Conservation (phyloP, 768 basidiomycete species). For the Naematelia encephala region DNA sequence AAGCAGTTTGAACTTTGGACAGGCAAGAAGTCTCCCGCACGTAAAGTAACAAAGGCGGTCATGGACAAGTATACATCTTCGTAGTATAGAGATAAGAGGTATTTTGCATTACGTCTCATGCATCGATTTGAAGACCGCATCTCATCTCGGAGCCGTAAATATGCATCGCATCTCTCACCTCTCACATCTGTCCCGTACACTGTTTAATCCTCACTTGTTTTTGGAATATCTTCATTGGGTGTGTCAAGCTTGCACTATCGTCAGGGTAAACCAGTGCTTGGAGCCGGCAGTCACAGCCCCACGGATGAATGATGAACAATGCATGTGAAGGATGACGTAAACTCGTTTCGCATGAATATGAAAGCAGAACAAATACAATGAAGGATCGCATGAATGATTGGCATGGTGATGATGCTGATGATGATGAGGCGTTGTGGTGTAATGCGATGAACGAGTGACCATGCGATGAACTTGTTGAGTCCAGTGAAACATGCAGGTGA, state of each 20-base stretch:
- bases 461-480: background rate
- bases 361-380: background rate
- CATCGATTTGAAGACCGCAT: too few relatives aligned
- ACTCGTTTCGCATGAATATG: background rate
- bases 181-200: too few relatives aligned
- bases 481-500: background rate
- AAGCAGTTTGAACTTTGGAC: constrained; percentile 48
- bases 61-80: constrained; percentile 35
- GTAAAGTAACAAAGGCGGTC: constrained; percentile 40
- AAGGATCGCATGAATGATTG: background rate
- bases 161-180: too few relatives aligned
- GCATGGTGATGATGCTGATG: background rate
- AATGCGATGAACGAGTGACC: background rate
- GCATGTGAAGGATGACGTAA: background rate
- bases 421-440: too few relatives aligned
- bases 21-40: constrained; percentile 39
- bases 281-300: too few relatives aligned
- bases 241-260: too few relatives aligned
- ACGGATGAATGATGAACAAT: background rate
- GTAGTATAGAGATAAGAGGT: too few relatives aligned
- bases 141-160: too few relatives aligned
- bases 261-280: too few relatives aligned
- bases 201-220: too few relatives aligned
- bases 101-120: too few relatives aligned
- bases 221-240: too few relatives aligned